phyloP scores from a whole-genome alignment of 768 basidiomycete species.

The Holtermannia corniformis region DNA sequence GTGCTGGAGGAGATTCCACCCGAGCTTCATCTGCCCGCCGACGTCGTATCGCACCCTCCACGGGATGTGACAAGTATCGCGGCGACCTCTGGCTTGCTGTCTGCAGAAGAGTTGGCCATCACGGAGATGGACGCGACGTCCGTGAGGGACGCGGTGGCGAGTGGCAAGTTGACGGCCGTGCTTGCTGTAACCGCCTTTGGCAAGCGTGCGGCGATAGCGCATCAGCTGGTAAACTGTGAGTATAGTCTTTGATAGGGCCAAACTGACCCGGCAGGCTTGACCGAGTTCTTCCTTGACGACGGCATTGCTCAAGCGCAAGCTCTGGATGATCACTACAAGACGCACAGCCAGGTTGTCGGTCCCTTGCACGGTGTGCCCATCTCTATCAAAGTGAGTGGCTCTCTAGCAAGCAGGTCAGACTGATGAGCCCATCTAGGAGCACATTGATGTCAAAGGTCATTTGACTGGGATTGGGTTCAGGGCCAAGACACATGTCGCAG shows the following conservation, averaged over 20 bases:
- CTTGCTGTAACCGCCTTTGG: conserved; percentile 19
- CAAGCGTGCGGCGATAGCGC: conserved; percentile 18
- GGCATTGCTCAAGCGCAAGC: conserved; percentile 14
- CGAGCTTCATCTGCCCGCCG: background rate
- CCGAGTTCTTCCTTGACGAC: conserved; percentile 15
- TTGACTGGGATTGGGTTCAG: conserved; percentile 12
- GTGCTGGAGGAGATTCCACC: conserved; percentile 4
- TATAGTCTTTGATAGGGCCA: conserved; percentile 9
- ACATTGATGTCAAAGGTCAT: conserved; percentile 18
- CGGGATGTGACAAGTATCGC: conserved; percentile 1
- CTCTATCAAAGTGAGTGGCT: conserved; percentile 26
- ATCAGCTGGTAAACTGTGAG: conserved; percentile 50
- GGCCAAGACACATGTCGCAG: conserved; percentile 8
- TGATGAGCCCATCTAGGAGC: conserved; percentile 41
- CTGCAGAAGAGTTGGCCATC: conserved; percentile 8
- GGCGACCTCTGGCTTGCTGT: conserved; percentile 1
- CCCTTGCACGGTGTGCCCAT: conserved; percentile 29
- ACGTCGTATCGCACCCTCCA: conserved; percentile 1
- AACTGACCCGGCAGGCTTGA: conserved; percentile 32
- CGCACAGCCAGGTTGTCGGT: conserved; percentile 16
- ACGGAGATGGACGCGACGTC: conserved; percentile 9
- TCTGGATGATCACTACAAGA: conserved; percentile 15
- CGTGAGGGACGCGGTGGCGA: conserved; percentile 10
- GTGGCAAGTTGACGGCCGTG: conserved; percentile 11
- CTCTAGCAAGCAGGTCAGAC: background rate